Evolutionary conservation across 345 rosid genomes (phyloP).

Genomic region (Ceriops zippeliana): DNA sequence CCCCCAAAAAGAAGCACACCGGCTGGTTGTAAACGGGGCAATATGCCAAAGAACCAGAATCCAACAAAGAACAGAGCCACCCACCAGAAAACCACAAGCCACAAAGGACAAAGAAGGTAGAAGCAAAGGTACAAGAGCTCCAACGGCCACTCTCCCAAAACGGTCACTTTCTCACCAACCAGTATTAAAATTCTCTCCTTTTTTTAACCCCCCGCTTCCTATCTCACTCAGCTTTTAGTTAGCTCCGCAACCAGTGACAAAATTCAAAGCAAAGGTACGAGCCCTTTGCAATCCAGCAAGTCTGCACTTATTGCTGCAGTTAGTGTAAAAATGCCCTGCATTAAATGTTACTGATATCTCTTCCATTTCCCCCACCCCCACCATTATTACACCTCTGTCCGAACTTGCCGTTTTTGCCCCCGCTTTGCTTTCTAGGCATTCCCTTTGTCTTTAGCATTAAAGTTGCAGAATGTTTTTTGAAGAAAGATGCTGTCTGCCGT

Average conservation of each 20-base stretch:
- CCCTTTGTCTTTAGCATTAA: neutral
- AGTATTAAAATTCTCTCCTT: neutral
- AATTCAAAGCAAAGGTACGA: constrained; percentile 4
- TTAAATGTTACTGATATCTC: constrained; percentile 36
- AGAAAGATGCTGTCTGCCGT: neutral
- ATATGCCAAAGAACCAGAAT: constrained; percentile 1
- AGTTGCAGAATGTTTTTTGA: constrained; percentile 18
- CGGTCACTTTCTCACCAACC: constrained; percentile 20
- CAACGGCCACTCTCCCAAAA: constrained; percentile 15
- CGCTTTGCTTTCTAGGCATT: neutral
- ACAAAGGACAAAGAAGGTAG: neutral
- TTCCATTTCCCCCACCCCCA: constrained; percentile 3
- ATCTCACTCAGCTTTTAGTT: neutral
- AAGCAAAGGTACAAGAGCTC: constrained; percentile 6
- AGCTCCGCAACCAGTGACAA: neutral
- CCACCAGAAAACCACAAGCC: neutral
- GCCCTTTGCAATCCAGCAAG: constrained; percentile 10
- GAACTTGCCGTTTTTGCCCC: constrained; percentile 21
- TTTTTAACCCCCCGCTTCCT: neutral
- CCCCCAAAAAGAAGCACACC: neutral
- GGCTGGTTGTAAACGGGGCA: neutral
- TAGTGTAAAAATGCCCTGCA: constrained; percentile 36
- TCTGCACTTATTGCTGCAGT: constrained; percentile 33
- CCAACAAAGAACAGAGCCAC: neutral
- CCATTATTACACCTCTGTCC: constrained; percentile 22